phyloP scores from a whole-genome alignment of 495 filamentous ascomycete genomes.

The Oleoguttula mirabilis region DNA sequence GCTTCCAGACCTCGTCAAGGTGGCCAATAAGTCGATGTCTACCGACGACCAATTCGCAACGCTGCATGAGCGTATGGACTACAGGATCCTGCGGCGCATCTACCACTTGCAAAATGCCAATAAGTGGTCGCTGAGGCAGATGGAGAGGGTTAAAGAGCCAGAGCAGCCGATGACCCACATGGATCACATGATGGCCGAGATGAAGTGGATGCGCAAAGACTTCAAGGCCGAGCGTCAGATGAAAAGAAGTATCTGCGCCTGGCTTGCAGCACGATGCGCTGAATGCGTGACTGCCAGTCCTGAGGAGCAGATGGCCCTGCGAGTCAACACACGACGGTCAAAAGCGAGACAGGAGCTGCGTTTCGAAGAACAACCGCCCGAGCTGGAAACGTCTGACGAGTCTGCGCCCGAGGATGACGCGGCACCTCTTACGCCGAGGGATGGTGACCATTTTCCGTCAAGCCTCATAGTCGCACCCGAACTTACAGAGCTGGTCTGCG shows the following conservation, averaged over 20 bases:
- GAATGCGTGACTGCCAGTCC: slow-evolving; percentile 56
- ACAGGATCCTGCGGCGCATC: slow-evolving; percentile 67
- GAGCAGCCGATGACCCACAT: slow-evolving; percentile 59
- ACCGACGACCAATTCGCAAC: slow-evolving; percentile 65
- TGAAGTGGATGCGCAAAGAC: slow-evolving; percentile 96
- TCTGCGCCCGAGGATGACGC: slow-evolving; percentile 28
- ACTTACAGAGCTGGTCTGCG: slow-evolving; percentile 57
- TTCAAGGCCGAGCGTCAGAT: slow-evolving; percentile 89
- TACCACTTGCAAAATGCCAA: slow-evolving; percentile 80
- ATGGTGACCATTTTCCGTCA: not conserved
- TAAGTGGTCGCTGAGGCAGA: slow-evolving; percentile 81
- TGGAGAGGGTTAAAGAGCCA: slow-evolving; percentile 68
- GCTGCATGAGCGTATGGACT: slow-evolving; percentile 71
- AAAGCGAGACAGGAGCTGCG: not conserved
- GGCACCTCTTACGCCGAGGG: slow-evolving; percentile 24
- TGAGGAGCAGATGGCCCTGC: slow-evolving; percentile 51
- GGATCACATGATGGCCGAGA: slow-evolving; percentile 78
- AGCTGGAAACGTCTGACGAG: slow-evolving; percentile 23
- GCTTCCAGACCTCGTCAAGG: slow-evolving; percentile 55
- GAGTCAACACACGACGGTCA: slow-evolving; percentile 41
- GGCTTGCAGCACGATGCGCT: slow-evolving; percentile 66
- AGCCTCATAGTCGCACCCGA: slow-evolving; percentile 45
- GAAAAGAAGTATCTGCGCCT: slow-evolving; percentile 71
- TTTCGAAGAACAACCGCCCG: slow-evolving; percentile 17
- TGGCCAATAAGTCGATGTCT: slow-evolving; percentile 70